Conservation (phyloP, 2,329 filamentous ascomycete genomes). For the Claviceps monticola region DNA sequence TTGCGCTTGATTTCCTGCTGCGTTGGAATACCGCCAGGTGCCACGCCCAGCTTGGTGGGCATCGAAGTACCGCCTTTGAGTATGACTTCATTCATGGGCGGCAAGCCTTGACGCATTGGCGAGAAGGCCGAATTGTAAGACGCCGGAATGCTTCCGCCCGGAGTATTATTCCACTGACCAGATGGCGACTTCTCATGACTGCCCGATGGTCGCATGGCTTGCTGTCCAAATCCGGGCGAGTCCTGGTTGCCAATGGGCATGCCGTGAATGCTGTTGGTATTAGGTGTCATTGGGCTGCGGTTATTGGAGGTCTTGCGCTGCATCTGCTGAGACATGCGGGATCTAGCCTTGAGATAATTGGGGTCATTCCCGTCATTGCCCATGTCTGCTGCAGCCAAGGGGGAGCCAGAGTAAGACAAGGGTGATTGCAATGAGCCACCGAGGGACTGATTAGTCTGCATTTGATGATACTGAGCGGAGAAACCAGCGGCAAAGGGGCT, state of each 20-base stretch:
- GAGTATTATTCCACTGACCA: slow-evolving; percentile 82
- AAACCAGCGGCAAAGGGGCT: slow-evolving; percentile 76
- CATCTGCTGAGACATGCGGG: slow-evolving; percentile 46
- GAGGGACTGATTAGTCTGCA: slow-evolving; percentile 45
- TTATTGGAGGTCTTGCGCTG: slow-evolving; percentile 62
- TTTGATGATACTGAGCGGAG: slow-evolving; percentile 64
- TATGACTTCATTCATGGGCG: slow-evolving; percentile 79
- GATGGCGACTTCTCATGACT: slow-evolving; percentile 71
- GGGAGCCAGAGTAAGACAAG: slow-evolving; percentile 25
- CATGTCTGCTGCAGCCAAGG: slow-evolving; percentile 31
- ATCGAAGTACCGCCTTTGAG: slow-evolving; percentile 80
- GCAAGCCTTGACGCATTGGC: slow-evolving; percentile 53
- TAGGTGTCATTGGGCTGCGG: slow-evolving; percentile 72
- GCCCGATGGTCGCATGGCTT: slow-evolving; percentile 60
- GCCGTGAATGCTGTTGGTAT: slow-evolving; percentile 62
- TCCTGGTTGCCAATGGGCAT: slow-evolving; percentile 57
- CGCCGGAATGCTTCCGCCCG: slow-evolving; percentile 62
- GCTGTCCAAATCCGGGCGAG: slow-evolving; percentile 57
- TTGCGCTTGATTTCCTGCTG: slow-evolving; percentile 82
- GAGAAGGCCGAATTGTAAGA: slow-evolving; percentile 86
- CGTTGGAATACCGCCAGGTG: slow-evolving; percentile 46
- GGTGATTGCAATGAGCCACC: slow-evolving; percentile 33
- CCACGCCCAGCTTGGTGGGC: slow-evolving; percentile 65
- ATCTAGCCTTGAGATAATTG: slow-evolving; percentile 49
- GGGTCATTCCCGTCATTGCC: slow-evolving; percentile 35